These are phyloP conservation scores for Suhomyces ambrosiae DNA, from an alignment of 1,139 yeast genomes.

Conservation along the genomic window DNA sequence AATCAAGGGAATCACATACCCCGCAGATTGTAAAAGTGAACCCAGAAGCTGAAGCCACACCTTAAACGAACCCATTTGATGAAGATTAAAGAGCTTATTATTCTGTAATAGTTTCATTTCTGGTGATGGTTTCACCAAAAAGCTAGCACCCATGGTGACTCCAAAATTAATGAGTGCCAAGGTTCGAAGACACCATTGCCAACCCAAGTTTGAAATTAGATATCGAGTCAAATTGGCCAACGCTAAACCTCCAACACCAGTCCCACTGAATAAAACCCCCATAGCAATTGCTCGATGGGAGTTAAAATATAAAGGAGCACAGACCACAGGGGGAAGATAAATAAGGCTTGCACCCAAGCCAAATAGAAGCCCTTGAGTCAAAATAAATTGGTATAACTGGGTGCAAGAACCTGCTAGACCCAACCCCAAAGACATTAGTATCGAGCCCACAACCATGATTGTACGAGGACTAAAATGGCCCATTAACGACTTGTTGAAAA, in stretches of 20 bases:
- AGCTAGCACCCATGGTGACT: slow-evolving; percentile 20
- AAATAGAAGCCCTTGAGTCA: slow-evolving; percentile 41
- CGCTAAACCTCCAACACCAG: slow-evolving; percentile 45
- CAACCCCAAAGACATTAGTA: slow-evolving; percentile 30
- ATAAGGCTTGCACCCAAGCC: slow-evolving; percentile 41
- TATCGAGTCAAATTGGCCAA: slow-evolving; percentile 37
- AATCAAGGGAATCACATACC: slow-evolving; percentile 42
- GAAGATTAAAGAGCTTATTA: slow-evolving; percentile 17
- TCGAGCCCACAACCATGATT: slow-evolving; percentile 30
- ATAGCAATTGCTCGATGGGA: slow-evolving; percentile 42
- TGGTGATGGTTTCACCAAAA: slow-evolving; percentile 20
- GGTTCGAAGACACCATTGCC: slow-evolving; percentile 42
- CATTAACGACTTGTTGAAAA: slow-evolving; percentile 26
- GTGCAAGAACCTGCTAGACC: slow-evolving; percentile 27
- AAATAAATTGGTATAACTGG: slow-evolving; percentile 30
- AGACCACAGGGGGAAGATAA: slow-evolving; percentile 43
- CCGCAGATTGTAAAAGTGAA: slow-evolving; percentile 42
- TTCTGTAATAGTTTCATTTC: background rate
- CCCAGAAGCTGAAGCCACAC: slow-evolving; percentile 32
- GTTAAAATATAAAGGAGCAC: slow-evolving; percentile 42
- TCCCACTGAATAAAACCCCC: slow-evolving; percentile 45
- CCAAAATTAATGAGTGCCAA: slow-evolving; percentile 32
- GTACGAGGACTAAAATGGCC: slow-evolving; percentile 21
- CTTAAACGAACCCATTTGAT: slow-evolving; percentile 22
- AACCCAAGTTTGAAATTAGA: slow-evolving; percentile 33